These are phyloP conservation scores for Acacia concinna DNA, from an alignment of 331 rosid species.

Conservation along the genomic window DNA sequence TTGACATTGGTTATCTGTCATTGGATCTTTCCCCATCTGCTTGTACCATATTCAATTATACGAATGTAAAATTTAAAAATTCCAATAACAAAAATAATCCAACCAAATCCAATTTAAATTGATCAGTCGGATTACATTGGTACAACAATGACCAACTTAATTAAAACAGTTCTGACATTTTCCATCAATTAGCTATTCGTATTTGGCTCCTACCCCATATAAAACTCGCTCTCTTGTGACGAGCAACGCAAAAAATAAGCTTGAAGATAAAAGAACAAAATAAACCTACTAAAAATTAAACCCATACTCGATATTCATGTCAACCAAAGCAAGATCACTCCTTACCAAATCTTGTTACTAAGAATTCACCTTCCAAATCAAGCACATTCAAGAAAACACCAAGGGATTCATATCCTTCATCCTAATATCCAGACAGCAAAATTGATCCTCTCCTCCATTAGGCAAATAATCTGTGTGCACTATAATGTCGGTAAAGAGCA, in stretches of 20 bases:
- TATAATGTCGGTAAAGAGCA: constrained; percentile 32
- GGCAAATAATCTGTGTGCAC: constrained; percentile 12
- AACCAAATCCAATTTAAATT: not conserved
- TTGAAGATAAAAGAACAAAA: not conserved
- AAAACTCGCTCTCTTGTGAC: not conserved
- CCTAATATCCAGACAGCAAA: constrained; percentile 37
- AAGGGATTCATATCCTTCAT: constrained; percentile 21
- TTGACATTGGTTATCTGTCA: too few species aligned
- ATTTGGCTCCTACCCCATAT: not conserved
- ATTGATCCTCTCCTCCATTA: constrained; percentile 34
- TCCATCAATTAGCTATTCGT: not conserved
- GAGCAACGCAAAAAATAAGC: not conserved
- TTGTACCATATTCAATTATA: too few species aligned
- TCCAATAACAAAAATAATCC: not conserved
- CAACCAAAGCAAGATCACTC: not conserved
- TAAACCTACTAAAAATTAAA: not conserved
- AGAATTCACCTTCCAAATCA: constrained; percentile 2
- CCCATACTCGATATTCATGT: not conserved
- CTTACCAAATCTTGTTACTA: not conserved
- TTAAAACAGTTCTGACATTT: not conserved
- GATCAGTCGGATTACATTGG: not conserved
- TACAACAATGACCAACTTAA: not conserved
- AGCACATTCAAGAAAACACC: constrained; percentile 26
- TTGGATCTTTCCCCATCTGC: too few species aligned
- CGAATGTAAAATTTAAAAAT: too few species aligned